phyloP scores from a whole-genome alignment of 169 alveolate species.

The Fabrea salina region DNA sequence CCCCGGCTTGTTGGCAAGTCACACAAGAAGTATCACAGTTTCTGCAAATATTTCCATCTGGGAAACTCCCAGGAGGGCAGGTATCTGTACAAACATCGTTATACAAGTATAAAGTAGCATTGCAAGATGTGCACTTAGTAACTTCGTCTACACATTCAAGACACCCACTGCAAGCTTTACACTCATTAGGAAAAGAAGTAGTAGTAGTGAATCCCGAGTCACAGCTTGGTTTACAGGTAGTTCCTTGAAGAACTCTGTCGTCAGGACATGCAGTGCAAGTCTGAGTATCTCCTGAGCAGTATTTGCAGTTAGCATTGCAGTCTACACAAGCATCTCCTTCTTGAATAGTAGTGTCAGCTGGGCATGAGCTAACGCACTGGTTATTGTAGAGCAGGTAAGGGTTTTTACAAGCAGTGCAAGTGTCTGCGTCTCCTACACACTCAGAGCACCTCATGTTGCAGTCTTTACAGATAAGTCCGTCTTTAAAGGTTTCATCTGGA shows the following conservation, averaged over 20 bases:
- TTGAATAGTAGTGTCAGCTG: slow-evolving; percentile 9
- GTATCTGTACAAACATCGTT: not conserved
- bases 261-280: not conserved
- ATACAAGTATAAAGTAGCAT: not conserved
- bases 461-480: not conserved
- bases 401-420: not conserved
- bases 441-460: not conserved
- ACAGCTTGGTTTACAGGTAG: not conserved
- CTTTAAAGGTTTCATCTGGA: not conserved
- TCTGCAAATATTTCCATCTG: slow-evolving; percentile 1
- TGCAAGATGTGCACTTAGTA: slow-evolving; percentile 15
- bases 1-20: not conserved
- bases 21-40: slow-evolving; percentile 16
- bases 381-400: not conserved
- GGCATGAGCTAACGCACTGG: not conserved
- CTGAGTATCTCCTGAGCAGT: not conserved
- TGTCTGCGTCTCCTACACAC: not conserved
- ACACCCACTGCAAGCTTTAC: not conserved
- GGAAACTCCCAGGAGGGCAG: slow-evolving; percentile 18
- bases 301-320: slow-evolving; percentile 2
- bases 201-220: not conserved
- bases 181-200: not conserved
- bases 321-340: not conserved
- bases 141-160: not conserved
- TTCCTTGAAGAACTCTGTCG: slow-evolving; percentile 15